phyloP scores from a whole-genome alignment of 345 rosid genomes.

The Euphorbia pulcherrima region DNA sequence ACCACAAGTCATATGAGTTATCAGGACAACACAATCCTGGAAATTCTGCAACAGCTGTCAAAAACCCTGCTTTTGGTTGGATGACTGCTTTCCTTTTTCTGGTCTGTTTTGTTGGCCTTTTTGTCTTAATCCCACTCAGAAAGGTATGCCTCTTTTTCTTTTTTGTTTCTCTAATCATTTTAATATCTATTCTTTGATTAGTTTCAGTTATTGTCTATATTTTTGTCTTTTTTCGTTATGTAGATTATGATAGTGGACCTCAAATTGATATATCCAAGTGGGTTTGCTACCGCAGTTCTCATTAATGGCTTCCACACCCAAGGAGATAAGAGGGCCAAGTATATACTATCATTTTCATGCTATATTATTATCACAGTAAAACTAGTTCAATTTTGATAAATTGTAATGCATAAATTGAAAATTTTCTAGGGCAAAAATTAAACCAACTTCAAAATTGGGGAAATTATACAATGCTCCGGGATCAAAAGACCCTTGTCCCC shows the following conservation, averaged over 20 bases:
- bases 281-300: constrained; percentile 90
- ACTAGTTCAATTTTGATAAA: too few species aligned
- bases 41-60: constrained; percentile 54
- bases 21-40: constrained; percentile 74
- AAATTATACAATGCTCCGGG: too few species aligned
- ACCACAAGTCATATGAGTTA: constrained; percentile 70
- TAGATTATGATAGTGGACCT: constrained; percentile 84
- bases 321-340: constrained; percentile 75
- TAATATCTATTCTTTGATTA: too few species aligned
- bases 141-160: too few species aligned
- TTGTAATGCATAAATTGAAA: too few species aligned
- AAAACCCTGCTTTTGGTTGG: constrained; percentile 93
- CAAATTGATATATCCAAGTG: constrained; percentile 77
- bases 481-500: too few species aligned
- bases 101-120: constrained; percentile 92
- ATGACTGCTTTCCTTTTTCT: constrained; percentile 76
- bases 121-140: constrained; percentile 85
- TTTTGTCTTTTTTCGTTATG: background rate
- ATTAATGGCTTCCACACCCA: constrained; percentile 89
- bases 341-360: too few species aligned
- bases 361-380: too few species aligned
- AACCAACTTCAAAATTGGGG: too few species aligned
- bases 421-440: too few species aligned
- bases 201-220: too few species aligned
- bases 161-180: background rate